Percentiles rank a stretch among this genome's conserved stretches.
Conservation (phyloP, 202 grass and related monocot species). For the Dendrocalamus latiflorus region DNA sequence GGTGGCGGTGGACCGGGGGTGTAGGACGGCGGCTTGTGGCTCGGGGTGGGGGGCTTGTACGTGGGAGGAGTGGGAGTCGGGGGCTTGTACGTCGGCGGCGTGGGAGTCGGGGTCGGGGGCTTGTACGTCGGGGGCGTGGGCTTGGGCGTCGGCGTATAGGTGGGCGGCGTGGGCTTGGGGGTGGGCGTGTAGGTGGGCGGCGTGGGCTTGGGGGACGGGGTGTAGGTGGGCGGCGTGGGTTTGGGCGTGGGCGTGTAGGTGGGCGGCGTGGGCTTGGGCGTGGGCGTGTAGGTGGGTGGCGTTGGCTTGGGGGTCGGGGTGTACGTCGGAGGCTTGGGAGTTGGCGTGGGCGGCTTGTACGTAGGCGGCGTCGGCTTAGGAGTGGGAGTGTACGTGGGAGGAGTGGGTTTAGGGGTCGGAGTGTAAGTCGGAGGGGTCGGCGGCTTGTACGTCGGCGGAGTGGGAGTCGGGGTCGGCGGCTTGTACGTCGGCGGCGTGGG, state of each 20-base stretch:
- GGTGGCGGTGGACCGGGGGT: constrained; percentile 30
- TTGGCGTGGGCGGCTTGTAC: background rate
- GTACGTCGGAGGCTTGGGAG: background rate
- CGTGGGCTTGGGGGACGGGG: too few species aligned
- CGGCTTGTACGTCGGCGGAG: too few species aligned
- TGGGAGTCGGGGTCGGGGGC: background rate
- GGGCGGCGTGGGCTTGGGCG: background rate
- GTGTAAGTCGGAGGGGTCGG: accelerated
- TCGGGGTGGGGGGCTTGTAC: background rate
- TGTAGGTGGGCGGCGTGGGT: too few species aligned
- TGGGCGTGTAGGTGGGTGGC: too few species aligned
- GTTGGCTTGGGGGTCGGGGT: background rate
- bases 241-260: too few species aligned
- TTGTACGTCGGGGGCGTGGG: too few species aligned
- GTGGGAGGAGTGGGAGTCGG: background rate
- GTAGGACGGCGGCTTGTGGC: background rate
- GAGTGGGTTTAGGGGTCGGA: background rate
- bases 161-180: too few species aligned
- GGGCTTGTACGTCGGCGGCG: constrained; percentile 2
- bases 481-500: background rate
- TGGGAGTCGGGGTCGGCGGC: too few species aligned
- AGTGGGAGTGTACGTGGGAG: background rate
- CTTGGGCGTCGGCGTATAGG: too few species aligned
- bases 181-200: too few species aligned
- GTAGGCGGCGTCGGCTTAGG: background rate